Evolutionary conservation across 163 green algal species (phyloP).

Genomic region (Scenedesmus sp.): DNA sequence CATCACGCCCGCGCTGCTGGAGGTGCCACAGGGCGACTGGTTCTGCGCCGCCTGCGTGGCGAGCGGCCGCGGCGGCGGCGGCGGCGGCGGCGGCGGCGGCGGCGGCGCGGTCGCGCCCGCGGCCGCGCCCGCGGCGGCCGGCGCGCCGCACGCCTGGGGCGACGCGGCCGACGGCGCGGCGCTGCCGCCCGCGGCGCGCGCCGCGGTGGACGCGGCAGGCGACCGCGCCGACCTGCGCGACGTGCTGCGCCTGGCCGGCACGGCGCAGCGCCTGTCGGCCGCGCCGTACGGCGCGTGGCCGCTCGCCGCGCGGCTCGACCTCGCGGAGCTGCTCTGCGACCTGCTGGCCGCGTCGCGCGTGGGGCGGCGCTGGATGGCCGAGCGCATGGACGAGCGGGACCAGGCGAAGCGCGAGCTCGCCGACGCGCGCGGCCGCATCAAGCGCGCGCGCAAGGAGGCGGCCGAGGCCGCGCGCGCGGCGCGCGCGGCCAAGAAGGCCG

Average conservation of each 20-base stretch:
- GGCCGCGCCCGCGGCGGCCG: background rate
- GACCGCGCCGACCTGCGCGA: constrained; percentile 2
- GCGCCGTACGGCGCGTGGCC: constrained; percentile 31
- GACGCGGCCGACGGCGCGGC: background rate
- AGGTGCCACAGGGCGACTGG: constrained; percentile 69
- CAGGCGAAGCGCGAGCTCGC: constrained; percentile 22
- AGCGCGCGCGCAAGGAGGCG: constrained; percentile 32
- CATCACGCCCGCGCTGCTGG: constrained; percentile 70
- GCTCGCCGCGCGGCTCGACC: constrained; percentile 10
- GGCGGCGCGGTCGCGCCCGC: constrained; percentile 5
- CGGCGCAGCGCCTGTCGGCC: constrained; percentile 17
- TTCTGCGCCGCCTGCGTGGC: constrained; percentile 64
- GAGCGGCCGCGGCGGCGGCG: background rate
- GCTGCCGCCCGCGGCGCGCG: background rate
- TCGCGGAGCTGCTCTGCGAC: constrained; percentile 35
- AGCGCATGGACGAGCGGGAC: constrained; percentile 19
- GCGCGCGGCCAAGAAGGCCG: constrained; percentile 21
- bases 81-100: background rate
- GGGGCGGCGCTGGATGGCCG: constrained; percentile 9
- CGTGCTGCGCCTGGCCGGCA: constrained; percentile 15
- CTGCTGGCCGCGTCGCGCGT: constrained; percentile 11
- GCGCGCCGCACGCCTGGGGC: background rate
- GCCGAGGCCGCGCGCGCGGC: constrained; percentile 32
- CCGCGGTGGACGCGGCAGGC: too few species aligned
- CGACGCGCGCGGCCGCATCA: constrained; percentile 14